phyloP scores from a whole-genome alignment of 768 basidiomycete species.

The Xerocomus brunneocitrinus region DNA sequence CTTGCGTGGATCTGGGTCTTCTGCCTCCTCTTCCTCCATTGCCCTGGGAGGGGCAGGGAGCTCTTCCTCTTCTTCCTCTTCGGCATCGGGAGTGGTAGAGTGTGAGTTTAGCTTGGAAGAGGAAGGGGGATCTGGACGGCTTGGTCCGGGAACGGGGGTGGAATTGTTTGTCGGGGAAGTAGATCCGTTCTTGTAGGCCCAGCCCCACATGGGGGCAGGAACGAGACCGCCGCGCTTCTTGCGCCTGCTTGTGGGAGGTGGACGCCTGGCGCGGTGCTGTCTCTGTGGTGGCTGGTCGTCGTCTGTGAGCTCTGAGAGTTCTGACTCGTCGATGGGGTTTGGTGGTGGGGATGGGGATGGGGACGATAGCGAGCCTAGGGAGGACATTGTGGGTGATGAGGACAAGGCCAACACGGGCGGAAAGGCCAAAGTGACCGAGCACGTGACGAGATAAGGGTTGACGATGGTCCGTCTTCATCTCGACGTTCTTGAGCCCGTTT shows the following conservation, averaged over 20 bases:
- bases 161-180: constrained; percentile 1
- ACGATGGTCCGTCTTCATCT: constrained; percentile 51
- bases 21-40: constrained; percentile 63
- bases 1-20: constrained; percentile 26
- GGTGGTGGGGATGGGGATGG: constrained; percentile 60
- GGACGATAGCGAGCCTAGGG: constrained; percentile 62
- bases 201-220: constrained; percentile 82
- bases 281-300: constrained; percentile 51
- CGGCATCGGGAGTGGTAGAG: constrained; percentile 26
- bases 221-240: constrained; percentile 65
- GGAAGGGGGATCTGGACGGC: neutral
- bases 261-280: constrained; percentile 5
- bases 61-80: constrained; percentile 41
- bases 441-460: constrained; percentile 25
- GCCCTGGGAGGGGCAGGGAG: constrained; percentile 44
- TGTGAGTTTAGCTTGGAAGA: neutral
- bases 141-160: constrained; percentile 6
- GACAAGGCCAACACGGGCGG: constrained; percentile 8
- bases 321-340: constrained; percentile 50
- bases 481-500: constrained; percentile 71
- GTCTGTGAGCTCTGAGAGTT: constrained; percentile 80
- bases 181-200: constrained; percentile 54
- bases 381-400: constrained; percentile 17
- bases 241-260: constrained; percentile 26
- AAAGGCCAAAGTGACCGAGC: constrained; percentile 4